These are phyloP conservation scores for Podospora bellae-mahoneyi DNA, from an alignment of 495 filamentous ascomycete genomes.

Conservation along the genomic window DNA sequence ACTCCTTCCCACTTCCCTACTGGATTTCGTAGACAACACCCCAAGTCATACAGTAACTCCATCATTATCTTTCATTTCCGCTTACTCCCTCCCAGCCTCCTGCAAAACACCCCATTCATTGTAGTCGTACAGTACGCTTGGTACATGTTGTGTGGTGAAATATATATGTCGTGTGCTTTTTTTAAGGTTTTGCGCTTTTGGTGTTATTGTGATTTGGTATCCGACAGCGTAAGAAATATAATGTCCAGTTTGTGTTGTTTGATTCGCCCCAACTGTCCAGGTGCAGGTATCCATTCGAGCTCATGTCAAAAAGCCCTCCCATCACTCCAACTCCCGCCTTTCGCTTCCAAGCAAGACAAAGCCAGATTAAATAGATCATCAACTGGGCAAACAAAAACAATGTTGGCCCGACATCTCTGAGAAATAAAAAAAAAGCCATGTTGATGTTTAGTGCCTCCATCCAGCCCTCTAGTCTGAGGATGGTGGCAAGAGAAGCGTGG, in stretches of 20 bases:
- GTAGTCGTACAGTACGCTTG: neutral
- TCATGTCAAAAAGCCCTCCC: neutral
- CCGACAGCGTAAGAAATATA: neutral
- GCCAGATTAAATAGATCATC: neutral
- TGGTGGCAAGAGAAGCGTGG: slow-evolving; percentile 54
- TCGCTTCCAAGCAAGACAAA: neutral
- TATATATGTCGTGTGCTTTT: neutral
- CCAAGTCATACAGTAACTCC: neutral
- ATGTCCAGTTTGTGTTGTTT: neutral
- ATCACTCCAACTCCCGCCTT: neutral
- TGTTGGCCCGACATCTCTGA: neutral
- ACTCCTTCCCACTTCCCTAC: neutral
- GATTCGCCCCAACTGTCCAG: neutral
- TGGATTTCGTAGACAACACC: neutral
- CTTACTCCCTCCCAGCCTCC: neutral
- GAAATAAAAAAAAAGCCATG: neutral
- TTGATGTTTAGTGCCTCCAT: neutral
- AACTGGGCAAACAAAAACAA: neutral
- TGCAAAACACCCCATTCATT: neutral
- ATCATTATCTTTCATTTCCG: neutral
- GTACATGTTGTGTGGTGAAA: neutral
- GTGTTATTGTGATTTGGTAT: neutral
- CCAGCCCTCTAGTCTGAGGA: slow-evolving; percentile 19
- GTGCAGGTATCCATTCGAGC: neutral
- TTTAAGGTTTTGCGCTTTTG: neutral